These are phyloP conservation scores for Apiospora sp. DNA, from an alignment of 2,329 filamentous ascomycete genomes.

Conservation along the genomic window DNA sequence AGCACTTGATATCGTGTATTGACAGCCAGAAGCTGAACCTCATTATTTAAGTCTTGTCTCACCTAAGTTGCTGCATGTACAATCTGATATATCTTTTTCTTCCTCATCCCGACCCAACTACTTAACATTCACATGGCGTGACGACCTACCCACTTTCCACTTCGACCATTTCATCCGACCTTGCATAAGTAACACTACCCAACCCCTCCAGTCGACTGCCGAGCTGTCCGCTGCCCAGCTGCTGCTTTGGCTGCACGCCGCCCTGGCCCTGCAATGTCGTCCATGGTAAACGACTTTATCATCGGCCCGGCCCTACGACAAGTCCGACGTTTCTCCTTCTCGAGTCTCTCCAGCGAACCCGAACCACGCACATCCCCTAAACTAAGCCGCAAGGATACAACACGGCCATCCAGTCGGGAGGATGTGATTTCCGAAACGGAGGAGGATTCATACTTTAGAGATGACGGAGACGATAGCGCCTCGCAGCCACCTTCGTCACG, in stretches of 20 bases:
- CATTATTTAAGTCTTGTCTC: slow-evolving; percentile 12
- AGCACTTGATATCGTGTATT: not conserved
- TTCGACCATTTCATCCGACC: slow-evolving; percentile 6
- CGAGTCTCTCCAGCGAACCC: slow-evolving; percentile 43
- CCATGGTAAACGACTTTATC: slow-evolving; percentile 69
- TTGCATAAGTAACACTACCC: slow-evolving; percentile 19
- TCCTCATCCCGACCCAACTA: not conserved
- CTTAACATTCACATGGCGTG: slow-evolving; percentile 7
- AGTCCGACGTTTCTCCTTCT: slow-evolving; percentile 66
- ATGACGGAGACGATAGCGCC: slow-evolving; percentile 36
- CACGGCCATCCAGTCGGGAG: slow-evolving; percentile 34
- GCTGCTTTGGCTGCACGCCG: slow-evolving; percentile 26
- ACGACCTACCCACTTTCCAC: slow-evolving; percentile 22
- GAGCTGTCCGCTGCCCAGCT: slow-evolving; percentile 23
- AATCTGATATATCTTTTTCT: not conserved
- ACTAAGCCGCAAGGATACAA: not conserved
- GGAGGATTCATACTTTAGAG: slow-evolving; percentile 37
- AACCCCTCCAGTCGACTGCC: slow-evolving; percentile 13
- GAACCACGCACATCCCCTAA: slow-evolving; percentile 36
- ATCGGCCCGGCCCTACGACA: slow-evolving; percentile 73
- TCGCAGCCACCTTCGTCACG: slow-evolving; percentile 39
- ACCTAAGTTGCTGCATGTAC: not conserved
- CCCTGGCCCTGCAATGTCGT: slow-evolving; percentile 58
- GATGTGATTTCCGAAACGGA: slow-evolving; percentile 42
- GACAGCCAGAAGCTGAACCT: not conserved